phyloP scores from a whole-genome alignment of 768 basidiomycete species.

The Boletellus ananas region DNA sequence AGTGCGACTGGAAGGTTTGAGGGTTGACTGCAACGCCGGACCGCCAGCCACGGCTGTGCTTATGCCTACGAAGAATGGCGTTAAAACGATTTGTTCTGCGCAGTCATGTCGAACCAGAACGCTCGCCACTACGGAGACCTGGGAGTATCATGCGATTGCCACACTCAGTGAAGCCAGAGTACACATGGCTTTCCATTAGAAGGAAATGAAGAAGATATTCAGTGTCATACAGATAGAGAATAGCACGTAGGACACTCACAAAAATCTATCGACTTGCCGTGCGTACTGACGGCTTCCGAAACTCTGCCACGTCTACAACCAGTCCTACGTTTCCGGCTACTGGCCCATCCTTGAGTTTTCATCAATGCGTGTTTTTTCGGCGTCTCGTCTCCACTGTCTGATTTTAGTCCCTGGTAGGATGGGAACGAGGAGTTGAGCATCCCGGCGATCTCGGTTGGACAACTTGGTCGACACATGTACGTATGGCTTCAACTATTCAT shows the following conservation, averaged over 20 bases:
- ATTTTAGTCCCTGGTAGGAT: slow-evolving; percentile 23
- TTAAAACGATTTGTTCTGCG: background rate
- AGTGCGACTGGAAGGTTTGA: background rate
- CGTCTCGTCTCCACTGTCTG: slow-evolving; percentile 24
- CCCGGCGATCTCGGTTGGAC: slow-evolving; percentile 20
- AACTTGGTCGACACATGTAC: slow-evolving; percentile 25
- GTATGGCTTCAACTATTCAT: slow-evolving; percentile 25
- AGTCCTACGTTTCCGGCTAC: background rate
- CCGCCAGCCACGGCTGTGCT: too few relatives aligned
- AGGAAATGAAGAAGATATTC: background rate
- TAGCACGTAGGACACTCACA: background rate
- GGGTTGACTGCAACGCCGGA: too few relatives aligned
- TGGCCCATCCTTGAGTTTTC: background rate
- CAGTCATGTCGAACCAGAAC: background rate
- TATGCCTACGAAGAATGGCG: too few relatives aligned
- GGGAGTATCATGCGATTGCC: background rate
- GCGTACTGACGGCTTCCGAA: background rate
- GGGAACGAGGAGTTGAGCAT: slow-evolving; percentile 26
- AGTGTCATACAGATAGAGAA: background rate
- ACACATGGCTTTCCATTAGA: background rate
- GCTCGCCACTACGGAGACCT: background rate
- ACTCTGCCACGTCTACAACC: background rate
- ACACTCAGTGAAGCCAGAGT: background rate
- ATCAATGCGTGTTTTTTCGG: slow-evolving; percentile 1
- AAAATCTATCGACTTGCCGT: background rate